phyloP scores from a whole-genome alignment of 306 rosid genomes.

The Spatholobus suberectus region DNA sequence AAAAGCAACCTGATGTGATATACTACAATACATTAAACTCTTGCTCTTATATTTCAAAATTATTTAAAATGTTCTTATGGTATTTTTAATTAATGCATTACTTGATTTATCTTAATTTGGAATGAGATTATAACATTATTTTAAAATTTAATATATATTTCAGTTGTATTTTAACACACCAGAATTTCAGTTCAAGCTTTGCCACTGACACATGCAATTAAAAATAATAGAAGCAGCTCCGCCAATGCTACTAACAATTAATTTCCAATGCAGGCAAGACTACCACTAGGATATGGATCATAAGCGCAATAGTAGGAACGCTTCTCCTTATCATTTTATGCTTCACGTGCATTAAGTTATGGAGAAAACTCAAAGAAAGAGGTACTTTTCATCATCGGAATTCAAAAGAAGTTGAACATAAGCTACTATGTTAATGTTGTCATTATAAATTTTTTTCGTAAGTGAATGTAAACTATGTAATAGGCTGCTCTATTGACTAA shows the following conservation, averaged over 20 bases:
- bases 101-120: no score
- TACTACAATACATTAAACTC: no score
- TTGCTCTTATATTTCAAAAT: no score
- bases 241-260: neutral
- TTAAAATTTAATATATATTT: no score
- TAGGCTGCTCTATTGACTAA: neutral
- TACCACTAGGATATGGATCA: neutral
- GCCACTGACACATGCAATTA: no score
- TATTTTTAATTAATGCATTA: no score
- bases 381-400: neutral
- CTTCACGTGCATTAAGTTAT: neutral
- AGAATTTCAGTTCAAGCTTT: no score
- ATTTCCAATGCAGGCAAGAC: neutral
- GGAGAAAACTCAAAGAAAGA: neutral
- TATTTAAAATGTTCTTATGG: no score
- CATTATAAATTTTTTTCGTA: neutral
- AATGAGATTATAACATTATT: no score
- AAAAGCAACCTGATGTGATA: no score
- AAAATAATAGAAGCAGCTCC: no score
- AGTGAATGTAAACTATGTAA: neutral
- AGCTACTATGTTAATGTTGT: neutral
- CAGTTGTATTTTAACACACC: no score
- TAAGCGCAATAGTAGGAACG: neutral
- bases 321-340: neutral
- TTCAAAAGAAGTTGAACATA: neutral